Evolutionary conservation across 768 basidiomycete species (phyloP), one percentile per base, ranked within the genome.

Genomic region (Russula sp.): DNA sequence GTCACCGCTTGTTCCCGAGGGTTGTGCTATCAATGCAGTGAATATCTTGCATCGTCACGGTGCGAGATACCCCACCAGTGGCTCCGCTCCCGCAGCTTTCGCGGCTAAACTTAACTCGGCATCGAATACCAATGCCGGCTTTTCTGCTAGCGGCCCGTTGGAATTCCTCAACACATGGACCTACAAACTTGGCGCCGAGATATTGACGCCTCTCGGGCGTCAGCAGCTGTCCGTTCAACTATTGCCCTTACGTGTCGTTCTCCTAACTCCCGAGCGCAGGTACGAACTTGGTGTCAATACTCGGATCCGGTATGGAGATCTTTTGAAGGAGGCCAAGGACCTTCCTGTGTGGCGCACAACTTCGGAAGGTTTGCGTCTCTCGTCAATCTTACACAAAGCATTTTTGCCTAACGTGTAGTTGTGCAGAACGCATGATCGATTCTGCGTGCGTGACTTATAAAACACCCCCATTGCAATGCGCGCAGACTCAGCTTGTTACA

Each of bases 281-380:
- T 79, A 78, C 69, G 73, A 78, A 53, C 76, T 79, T 11, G 82
- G 81, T 13, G 76, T 78, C 20, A 72, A 74, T 1, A 78, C 78
- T 61, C 68, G 80, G 27, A 66, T 78, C 44, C 77, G 79, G 69
- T 83, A 83, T 62, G 82, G 80, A 0, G 71, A 74, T 42, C 70
- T 80, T 16, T 68, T 83, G 20, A 75, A 71, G 67, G 75, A 62
- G 71, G 80, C 75, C 71, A 75, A 62, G 7, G 71, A 74, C 22
- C 70, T 81, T 1, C 81, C 80, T n/a, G 81, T 83, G 11, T 82
- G 80, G 69, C 73, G 81, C 10, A 82, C 78, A 0, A 79, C 78
- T 13, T 75, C 74, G 6, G 74, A 80, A 73, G 76, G 77, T 73
- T 52, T 35, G 65, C 6, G 50, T 59, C 42, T 48, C 10, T 11